Percentiles rank a stretch among this genome's conserved stretches.
Conservation (phyloP, 2,329 filamentous ascomycete genomes). For the Amphichorda felina region DNA sequence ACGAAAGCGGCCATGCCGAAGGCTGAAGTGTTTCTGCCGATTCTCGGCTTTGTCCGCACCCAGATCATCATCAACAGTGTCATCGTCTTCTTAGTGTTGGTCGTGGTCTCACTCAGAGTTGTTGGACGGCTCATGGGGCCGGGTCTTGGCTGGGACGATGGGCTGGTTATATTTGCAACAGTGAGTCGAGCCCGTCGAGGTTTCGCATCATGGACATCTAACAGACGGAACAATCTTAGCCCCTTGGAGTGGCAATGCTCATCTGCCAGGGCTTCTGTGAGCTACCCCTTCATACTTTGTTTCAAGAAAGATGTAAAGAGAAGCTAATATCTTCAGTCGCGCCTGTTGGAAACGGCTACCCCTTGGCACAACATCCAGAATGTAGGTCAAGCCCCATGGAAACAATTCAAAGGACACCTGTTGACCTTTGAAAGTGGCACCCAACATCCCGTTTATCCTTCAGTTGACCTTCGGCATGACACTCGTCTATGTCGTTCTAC, state of each 20-base stretch:
- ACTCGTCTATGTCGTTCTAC: conserved; percentile 11
- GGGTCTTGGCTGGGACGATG: conserved; percentile 20
- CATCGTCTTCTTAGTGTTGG: conserved; percentile 15
- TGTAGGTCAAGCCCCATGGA: conserved; percentile 9
- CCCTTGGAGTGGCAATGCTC: conserved; percentile 13
- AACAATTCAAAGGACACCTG: not conserved
- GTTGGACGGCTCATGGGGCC: conserved; percentile 15
- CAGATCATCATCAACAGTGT: conserved; percentile 17
- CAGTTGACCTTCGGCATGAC: conserved; percentile 13
- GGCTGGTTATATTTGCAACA: conserved; percentile 13
- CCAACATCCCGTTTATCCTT: conserved; percentile 14
- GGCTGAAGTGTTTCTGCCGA: conserved; percentile 4
- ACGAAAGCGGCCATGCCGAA: not conserved
- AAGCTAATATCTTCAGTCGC: conserved; percentile 7
- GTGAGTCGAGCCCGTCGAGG: conserved; percentile 7
- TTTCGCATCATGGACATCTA: not conserved
- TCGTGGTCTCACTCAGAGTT: conserved; percentile 14
- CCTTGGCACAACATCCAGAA: conserved; percentile 6
- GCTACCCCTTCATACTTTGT: no score
- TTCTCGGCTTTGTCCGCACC: conserved; percentile 11
- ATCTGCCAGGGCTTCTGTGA: conserved; percentile 14
- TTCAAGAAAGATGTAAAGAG: no score
- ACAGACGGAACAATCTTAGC: no score
- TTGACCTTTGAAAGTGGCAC: conserved; percentile 5
- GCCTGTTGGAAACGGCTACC: conserved; percentile 12